phyloP scores from a whole-genome alignment of 495 filamentous ascomycete species.

The Trichoderma gamsii region DNA sequence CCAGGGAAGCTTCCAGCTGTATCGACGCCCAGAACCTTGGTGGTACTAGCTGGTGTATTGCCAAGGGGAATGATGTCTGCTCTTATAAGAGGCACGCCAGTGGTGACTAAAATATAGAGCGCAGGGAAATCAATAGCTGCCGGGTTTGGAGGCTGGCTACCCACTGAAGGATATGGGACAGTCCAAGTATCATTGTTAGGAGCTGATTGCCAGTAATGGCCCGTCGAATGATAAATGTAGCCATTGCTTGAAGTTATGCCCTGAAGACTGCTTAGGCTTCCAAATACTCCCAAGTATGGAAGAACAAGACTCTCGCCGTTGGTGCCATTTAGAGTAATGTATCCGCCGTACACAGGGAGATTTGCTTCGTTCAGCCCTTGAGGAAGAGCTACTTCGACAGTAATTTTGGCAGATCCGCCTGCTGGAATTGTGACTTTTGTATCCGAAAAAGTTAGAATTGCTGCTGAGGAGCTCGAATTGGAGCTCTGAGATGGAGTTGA shows the following conservation, averaged over 20 bases:
- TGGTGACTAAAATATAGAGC: neutral
- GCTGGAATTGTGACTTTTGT: slow-evolving; percentile 32
- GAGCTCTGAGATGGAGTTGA: slow-evolving; percentile 33
- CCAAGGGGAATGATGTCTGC: slow-evolving; percentile 1
- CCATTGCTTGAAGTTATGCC: neutral
- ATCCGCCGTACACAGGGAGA: slow-evolving; percentile 49
- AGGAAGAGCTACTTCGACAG: slow-evolving; percentile 39
- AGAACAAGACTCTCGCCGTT: slow-evolving; percentile 43
- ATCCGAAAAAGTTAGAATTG: slow-evolving; percentile 24
- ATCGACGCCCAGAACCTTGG: neutral
- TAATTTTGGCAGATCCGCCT: slow-evolving; percentile 33
- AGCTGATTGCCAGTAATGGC: neutral
- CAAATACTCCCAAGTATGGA: slow-evolving; percentile 47
- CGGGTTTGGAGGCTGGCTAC: neutral
- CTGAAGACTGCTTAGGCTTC: slow-evolving; percentile 28
- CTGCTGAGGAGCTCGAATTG: slow-evolving; percentile 29
- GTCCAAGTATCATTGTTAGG: slow-evolving; percentile 6
- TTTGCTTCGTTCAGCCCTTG: slow-evolving; percentile 31
- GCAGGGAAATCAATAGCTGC: neutral
- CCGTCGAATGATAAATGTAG: neutral
- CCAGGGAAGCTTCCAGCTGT: neutral
- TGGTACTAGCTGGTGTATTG: neutral
- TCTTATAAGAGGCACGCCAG: neutral
- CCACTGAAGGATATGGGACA: neutral
- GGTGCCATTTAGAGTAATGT: slow-evolving; percentile 44